phyloP scores from a whole-genome alignment of 2,329 filamentous ascomycete genomes.

The Neofusicoccum sp. region DNA sequence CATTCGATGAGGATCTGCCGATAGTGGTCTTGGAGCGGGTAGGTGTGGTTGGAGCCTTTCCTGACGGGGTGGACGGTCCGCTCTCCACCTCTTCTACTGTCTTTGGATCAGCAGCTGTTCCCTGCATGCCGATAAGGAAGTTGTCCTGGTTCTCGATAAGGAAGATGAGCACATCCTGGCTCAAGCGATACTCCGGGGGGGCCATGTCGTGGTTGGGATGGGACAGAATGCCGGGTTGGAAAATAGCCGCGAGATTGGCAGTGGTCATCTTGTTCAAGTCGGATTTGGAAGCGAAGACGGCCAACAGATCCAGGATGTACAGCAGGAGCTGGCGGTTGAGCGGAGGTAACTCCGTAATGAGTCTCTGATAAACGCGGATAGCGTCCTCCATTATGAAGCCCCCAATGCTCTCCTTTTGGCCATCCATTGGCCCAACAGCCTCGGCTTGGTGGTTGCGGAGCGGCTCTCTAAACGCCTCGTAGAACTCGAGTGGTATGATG shows the following conservation, averaged over 20 bases:
- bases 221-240: conserved; percentile 93
- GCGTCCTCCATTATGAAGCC: conserved; percentile 72
- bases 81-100: conserved; percentile 68
- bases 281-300: conserved; percentile 94
- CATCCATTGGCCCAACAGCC: conserved; percentile 65
- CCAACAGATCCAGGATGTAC: conserved; percentile 92
- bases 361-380: conserved; percentile 77
- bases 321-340: conserved; percentile 90
- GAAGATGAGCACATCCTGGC: conserved; percentile 96
- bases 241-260: conserved; percentile 91
- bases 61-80: conserved; percentile 57
- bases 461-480: conserved; percentile 85
- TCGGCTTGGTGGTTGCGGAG: conserved; percentile 68
- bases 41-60: conserved; percentile 48
- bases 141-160: conserved; percentile 98
- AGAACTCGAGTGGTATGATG: conserved; percentile 91
- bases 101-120: conserved; percentile 91
- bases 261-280: conserved; percentile 97
- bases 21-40: conserved; percentile 56
- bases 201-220: conserved; percentile 95
- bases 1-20: conserved; percentile 77
- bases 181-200: conserved; percentile 87
- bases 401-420: conserved; percentile 65
- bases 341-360: conserved; percentile 90
- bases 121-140: conserved; percentile 97